Evolutionary conservation across 1,284 basidiomycete species (phyloP), one percentile per base, ranked within the genome.

Genomic region (Meira miltonrushii): DNA sequence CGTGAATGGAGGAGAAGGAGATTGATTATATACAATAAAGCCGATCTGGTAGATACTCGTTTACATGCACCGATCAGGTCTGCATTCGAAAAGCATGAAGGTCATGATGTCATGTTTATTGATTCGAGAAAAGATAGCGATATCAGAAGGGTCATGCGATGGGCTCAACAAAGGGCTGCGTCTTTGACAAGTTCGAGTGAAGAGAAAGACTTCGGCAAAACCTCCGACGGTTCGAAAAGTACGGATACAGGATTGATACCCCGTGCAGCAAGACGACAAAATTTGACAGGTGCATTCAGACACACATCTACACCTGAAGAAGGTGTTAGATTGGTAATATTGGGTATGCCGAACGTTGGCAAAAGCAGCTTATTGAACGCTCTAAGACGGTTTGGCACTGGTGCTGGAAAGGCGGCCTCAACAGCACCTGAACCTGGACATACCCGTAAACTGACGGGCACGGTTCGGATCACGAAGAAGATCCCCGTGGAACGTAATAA

Each of bases 261-360:
- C 7, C 58, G 66, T 5, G 57, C 60, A 1, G 15, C 25, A 37
- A 40, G 38, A n/a, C 13, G 33, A 58, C 53, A 69, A 62, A 68
- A 72, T 56, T 61, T 78, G 1, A 61, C 67, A 0, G 71, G 78
- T 2, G 77, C 78, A 11, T 75, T 77, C 37, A 54, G 66, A 9
- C 66, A 71, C 55, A 74, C 67, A 1, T 64, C 71, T 0, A 77
- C 74, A 28, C 74, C 75, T 10, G 74, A 76, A 23, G 67, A 65
- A n/a, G 75, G 74, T 12, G 68, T 75, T 28, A 59, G 75, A 19
- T 46, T 77, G 41, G 60, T 78, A 47, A 69, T 77, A 6, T 50
- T 78, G 12, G 94, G 94, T 23, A 98, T 98, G 94, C 94, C 94
- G 4, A 98, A 98, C 77, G 92, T 97, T 44, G 95, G 95, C 51